Evolutionary conservation across 2,329 filamentous ascomycete species (phyloP), one percentile per base, ranked within the genome.

Genomic region (Cordyceps cateniannulata): DNA sequence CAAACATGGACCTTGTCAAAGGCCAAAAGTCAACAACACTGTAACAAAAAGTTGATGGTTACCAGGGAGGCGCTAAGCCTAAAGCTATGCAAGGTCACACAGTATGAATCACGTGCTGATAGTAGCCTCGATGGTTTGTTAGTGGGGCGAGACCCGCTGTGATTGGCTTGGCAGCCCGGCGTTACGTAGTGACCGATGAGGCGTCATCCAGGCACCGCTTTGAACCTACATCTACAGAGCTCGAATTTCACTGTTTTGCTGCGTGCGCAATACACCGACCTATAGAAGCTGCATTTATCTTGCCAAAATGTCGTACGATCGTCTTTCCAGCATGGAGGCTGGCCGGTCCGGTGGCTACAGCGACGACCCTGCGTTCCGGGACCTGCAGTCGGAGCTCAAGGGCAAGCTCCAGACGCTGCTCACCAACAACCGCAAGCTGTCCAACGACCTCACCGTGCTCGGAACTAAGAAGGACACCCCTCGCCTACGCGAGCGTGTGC

Each of bases 381-480:
- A 85, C 62, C 84, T 96, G 67, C 91, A 93, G 64, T 87, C 90
- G 70, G 83, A 88, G 62, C 84, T 98, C 63, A 96, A 90, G 75
- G 89, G 91, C 74, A 89, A 93, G 73, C 83, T 99, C 55, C 96
- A 97, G 78, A 86, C 87, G 63, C 83, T 99, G 64, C 93, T 93
- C 58, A 89, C 89, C 65, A 95, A 93, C 74, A 93, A 96, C 68
- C 87, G 90, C 61, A 88, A 91, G 62, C 83, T 99, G 24, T 88
- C 87, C 65, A 89, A 88, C 68, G 91, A 98, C 75, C 85, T 98
- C 63, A 86, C 86, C 45, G 86, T 96, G 16, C 81, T 99, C 29
- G 93, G 95, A 10, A 96, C 92, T 9, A 90, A 89, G 74, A 88
- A 93, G 63, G 95, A 99, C 74, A 97, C 92, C 4, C 90, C 95